A percentile compares a stretch with the other conserved stretches of the same genome.
phyloP scores from a whole-genome alignment of 306 rosid species.

The Albizia julibrissin region DNA sequence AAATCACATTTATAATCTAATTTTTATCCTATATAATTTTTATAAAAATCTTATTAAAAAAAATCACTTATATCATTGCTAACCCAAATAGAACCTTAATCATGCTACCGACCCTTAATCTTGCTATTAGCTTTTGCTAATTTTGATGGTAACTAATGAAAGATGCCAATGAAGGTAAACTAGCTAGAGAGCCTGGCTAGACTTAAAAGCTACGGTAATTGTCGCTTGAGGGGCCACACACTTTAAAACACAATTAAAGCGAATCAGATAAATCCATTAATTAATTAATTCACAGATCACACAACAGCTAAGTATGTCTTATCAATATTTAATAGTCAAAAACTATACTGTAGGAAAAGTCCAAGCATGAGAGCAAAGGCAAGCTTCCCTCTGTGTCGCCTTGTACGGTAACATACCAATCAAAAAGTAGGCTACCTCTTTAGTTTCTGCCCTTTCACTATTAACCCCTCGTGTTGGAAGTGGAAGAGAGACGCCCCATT shows the following conservation, averaged over 20 bases:
- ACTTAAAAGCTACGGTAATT: neutral
- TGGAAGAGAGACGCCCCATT: constrained; percentile 12
- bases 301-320: neutral
- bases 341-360: constrained; percentile 4
- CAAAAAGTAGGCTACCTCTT: constrained; percentile 28
- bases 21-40: too few relatives aligned
- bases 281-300: neutral
- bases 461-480: constrained; percentile 37
- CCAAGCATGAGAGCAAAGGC: neutral
- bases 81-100: too few relatives aligned
- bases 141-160: constrained; percentile 1
- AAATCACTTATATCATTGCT: too few relatives aligned
- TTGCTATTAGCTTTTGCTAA: neutral
- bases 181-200: neutral
- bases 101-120: too few relatives aligned
- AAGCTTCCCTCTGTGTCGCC: constrained; percentile 27
- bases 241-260: neutral
- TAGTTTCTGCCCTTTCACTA: constrained; percentile 36
- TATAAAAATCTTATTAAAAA: too few relatives aligned
- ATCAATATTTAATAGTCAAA: neutral
- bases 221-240: neutral
- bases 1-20: too few relatives aligned
- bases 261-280: neutral
- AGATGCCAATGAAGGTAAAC: neutral
- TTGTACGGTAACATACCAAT: constrained; percentile 21